Conservation (phyloP, 495 filamentous ascomycete species). For the Penicillium crystallinum region DNA sequence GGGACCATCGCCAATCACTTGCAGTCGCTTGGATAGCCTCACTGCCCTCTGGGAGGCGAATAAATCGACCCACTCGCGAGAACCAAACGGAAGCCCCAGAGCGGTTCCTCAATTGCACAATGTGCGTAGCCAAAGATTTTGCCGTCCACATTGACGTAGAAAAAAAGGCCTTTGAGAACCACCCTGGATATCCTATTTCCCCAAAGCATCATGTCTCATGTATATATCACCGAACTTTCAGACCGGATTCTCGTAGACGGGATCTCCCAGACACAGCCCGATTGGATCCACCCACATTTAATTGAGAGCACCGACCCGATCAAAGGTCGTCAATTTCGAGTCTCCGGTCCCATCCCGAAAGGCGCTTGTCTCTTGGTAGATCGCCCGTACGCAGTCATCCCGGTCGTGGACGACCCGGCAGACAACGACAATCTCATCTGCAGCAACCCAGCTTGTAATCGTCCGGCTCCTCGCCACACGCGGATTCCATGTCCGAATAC, state of each 20-base stretch:
- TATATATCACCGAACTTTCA: slow-evolving; percentile 20
- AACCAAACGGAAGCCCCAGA: slow-evolving; percentile 6
- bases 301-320: slow-evolving; percentile 24
- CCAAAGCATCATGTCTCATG: slow-evolving; percentile 20
- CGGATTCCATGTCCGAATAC: slow-evolving; percentile 20
- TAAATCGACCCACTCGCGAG: slow-evolving; percentile 10
- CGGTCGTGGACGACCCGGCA: slow-evolving; percentile 26
- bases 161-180: background rate
- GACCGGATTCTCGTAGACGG: slow-evolving; percentile 7
- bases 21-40: slow-evolving; percentile 23
- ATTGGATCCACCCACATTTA: slow-evolving; percentile 35
- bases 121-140: slow-evolving; percentile 7
- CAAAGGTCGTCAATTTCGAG: slow-evolving; percentile 37
- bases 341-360: slow-evolving; percentile 22
- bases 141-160: slow-evolving; percentile 1
- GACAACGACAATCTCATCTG: slow-evolving; percentile 24
- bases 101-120: background rate
- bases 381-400: slow-evolving; percentile 32
- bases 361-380: slow-evolving; percentile 31
- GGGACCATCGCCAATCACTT: slow-evolving; percentile 14
- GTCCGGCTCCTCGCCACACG: slow-evolving; percentile 1
- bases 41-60: slow-evolving; percentile 13
- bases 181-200: background rate
- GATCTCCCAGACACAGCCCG: slow-evolving; percentile 7
- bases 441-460: slow-evolving; percentile 34